These are phyloP conservation scores for Erythrophleum ivorense DNA, from an alignment of 331 rosid genomes.

Conservation along the genomic window DNA sequence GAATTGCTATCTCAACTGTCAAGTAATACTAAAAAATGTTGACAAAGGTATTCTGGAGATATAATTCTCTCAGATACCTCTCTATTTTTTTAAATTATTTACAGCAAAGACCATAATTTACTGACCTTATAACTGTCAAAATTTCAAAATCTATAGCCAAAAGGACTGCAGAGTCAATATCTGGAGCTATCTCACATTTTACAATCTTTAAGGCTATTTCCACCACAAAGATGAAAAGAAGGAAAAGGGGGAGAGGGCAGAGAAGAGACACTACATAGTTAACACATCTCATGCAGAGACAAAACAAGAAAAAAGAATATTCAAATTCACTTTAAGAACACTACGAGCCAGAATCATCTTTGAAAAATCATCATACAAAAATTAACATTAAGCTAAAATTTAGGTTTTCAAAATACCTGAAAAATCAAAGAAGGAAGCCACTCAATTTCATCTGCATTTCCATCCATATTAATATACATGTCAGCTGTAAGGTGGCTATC, in stretches of 20 bases:
- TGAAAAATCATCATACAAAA: constrained; percentile 20
- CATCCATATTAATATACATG: constrained; percentile 88
- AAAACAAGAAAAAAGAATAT: not conserved
- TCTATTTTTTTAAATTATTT: not conserved
- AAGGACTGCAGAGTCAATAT: constrained; percentile 8
- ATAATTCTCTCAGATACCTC: not conserved
- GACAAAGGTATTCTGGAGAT: not conserved
- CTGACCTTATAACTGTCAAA: not conserved
- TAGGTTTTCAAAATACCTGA: constrained; percentile 64
- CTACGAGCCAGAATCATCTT: constrained; percentile 2
- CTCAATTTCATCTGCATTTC: constrained; percentile 78
- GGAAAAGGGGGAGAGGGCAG: constrained; percentile 15
- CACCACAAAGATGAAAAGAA: constrained; percentile 5
- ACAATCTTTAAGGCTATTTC: not conserved
- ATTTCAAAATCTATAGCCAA: constrained; percentile 1
- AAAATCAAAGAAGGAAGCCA: constrained; percentile 89
- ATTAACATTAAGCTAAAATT: not conserved
- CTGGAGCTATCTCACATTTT: not conserved
- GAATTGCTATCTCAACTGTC: not conserved
- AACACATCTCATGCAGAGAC: constrained; percentile 20
- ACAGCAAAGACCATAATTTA: not conserved
- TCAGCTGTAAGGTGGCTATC: constrained; percentile 95
- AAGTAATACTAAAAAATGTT: not conserved
- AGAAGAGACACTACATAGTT: not conserved
- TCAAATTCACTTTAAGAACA: constrained; percentile 21